phyloP scores from a whole-genome alignment of 164 flowering plant genomes.

The Umbellularia californica region DNA sequence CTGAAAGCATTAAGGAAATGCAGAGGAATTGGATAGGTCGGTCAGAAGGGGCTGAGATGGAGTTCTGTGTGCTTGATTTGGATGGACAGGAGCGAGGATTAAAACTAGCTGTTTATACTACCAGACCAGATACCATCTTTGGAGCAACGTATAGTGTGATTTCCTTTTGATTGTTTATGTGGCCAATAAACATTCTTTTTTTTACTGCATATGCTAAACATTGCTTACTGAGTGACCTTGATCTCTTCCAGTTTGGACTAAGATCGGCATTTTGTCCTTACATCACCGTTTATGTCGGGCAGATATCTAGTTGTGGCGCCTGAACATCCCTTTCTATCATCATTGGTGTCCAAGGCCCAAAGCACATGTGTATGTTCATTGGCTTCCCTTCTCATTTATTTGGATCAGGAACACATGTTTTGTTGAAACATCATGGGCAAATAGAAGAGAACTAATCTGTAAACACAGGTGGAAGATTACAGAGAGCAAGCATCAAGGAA shows the following conservation, averaged over 20 bases:
- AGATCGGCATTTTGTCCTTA: not conserved
- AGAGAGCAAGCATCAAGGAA: constrained; percentile 73
- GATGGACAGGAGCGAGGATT: constrained; percentile 52
- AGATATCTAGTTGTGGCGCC: constrained; percentile 96
- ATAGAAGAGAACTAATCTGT: constrained; percentile 18
- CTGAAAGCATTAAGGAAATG: constrained; percentile 96
- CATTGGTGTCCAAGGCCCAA: constrained; percentile 52
- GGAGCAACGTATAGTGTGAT: constrained; percentile 74
- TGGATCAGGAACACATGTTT: not conserved
- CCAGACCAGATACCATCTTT: constrained; percentile 94
- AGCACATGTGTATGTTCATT: constrained; percentile 50
- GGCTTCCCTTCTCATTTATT: constrained; percentile 8
- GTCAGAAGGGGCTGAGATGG: constrained; percentile 92
- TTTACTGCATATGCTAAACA: not conserved
- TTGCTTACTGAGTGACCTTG: constrained; percentile 1
- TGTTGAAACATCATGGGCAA: not conserved
- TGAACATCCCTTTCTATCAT: constrained; percentile 64
- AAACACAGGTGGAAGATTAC: constrained; percentile 84
- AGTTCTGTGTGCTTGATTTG: constrained; percentile 50
- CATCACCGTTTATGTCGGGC: constrained; percentile 22
- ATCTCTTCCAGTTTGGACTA: not conserved
- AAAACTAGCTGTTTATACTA: constrained; percentile 75
- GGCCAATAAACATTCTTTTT: constrained; percentile 6
- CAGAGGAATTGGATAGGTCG: constrained; percentile 98
- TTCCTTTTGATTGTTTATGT: constrained; percentile 6